These are phyloP conservation scores for Metschnikowia borealis DNA, from an alignment of 805 yeast species.

Conservation along the genomic window DNA sequence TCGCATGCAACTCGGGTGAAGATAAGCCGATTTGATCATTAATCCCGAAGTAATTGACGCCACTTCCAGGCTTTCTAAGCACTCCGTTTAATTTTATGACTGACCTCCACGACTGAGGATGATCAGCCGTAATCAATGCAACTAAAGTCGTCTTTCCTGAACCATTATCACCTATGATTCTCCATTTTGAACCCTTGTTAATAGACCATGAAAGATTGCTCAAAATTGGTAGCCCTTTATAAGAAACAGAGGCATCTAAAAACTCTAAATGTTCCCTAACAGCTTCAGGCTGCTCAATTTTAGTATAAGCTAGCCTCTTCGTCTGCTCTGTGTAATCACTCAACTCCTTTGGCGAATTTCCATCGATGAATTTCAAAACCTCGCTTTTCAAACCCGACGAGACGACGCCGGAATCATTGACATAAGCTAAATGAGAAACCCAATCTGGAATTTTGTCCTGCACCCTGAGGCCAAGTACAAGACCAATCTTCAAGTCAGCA, in stretches of 20 bases:
- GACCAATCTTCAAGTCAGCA: slow-evolving; percentile 43
- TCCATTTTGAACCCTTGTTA: slow-evolving; percentile 76
- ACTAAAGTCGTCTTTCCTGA: slow-evolving; percentile 89
- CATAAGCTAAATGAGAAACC: slow-evolving; percentile 70
- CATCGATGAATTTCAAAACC: slow-evolving; percentile 7
- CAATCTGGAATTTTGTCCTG: slow-evolving; percentile 78
- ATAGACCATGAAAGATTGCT: slow-evolving; percentile 63
- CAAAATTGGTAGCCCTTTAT: slow-evolving; percentile 59
- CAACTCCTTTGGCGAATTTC: neutral
- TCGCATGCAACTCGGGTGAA: slow-evolving; percentile 88
- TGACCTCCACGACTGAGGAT: slow-evolving; percentile 92
- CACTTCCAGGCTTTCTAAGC: slow-evolving; percentile 67
- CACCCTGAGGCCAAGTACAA: slow-evolving; percentile 70
- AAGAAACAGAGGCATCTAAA: slow-evolving; percentile 58
- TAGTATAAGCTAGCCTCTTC: neutral
- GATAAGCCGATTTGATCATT: slow-evolving; percentile 79
- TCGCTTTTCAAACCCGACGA: slow-evolving; percentile 44
- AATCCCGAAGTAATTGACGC: slow-evolving; percentile 70
- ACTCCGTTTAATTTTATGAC: slow-evolving; percentile 60
- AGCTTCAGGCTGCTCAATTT: neutral
- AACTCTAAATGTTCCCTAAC: slow-evolving; percentile 39
- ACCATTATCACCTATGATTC: slow-evolving; percentile 85
- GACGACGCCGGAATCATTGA: slow-evolving; percentile 47
- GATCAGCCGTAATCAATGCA: slow-evolving; percentile 85
- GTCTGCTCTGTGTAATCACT: neutral